Evolutionary conservation across 371 early-diverging fungal species (phyloP), one percentile per base, ranked within the genome.

Genomic region (Apophysomyces trapeziformis): DNA sequence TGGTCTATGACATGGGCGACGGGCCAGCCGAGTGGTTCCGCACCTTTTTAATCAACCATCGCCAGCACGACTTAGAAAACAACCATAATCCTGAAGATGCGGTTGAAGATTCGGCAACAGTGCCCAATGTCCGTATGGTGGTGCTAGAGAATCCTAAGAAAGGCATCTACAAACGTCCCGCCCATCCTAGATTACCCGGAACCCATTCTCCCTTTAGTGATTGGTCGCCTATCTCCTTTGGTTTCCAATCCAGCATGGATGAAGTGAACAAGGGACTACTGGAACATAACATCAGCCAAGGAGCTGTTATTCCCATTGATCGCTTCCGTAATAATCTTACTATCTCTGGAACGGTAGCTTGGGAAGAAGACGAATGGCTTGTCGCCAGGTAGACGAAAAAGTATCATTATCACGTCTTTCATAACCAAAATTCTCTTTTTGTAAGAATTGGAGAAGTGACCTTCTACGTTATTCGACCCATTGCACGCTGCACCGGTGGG

Each of bases 301-400:
- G 80, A 4, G 32, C 67, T 36, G 62, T 44, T 7, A 77, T 83
- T 37, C 74, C 79, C 5, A 75, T 83, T 32, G 60, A 71, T 37
- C 68, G 84, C 7, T 83, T 83, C 46, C 65, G 84, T 39, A 75
- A 78, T 50, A 83, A 83, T 38, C 62, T 83, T 6, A 75, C 76
- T 0, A 80, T 83, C 41, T 37, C 68, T 21, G 79, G 81, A 2
- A 83, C 84, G 0, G 14, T 73, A 6, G 64, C 84, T 2, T 83
- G 80, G 79, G 84, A 83, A 41, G 84, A 83, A 63, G 84, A 83
- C 43, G 63, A 72, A 39, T 83, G 84, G 84, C 61, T 83, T 12
- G 79, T 83, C 0, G 77, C 66, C 26, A 74, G 69, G 84, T 72
- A 72, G 66, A 67, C 13, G 12, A 35, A 32, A 41, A 36, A 45